Evolutionary conservation across 306 rosid genomes (phyloP), one percentile per base, ranked within the genome.

Genomic region (Cyamopsis tetragonoloba): DNA sequence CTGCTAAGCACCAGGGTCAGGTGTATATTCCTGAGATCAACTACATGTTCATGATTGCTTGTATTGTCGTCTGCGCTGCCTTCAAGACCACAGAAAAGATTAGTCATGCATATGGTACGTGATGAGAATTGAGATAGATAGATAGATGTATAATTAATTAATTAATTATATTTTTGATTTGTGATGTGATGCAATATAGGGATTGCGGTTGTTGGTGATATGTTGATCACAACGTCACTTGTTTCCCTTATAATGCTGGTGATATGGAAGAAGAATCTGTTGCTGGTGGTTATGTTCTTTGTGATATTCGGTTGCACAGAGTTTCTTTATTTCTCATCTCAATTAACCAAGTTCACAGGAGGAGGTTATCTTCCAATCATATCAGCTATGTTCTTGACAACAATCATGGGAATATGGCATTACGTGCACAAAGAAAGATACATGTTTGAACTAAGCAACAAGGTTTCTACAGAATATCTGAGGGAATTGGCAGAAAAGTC

Each of bases 51-150:
- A 80, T 90, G 96, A 0, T 87, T 35, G 88, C 87, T 0, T 88
- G 97, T 35, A 83, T 91, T 13, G 3, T 76, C 2, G 83, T 91
- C 26, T 85, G 85, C 8, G 78, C 68, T 4, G 84, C 88, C 68
- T 91, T 91, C 83, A 66, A 54, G 70, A 91, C 91, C 60, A 85
- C 97, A 7, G 87, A 72, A 0, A 88, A 86, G 11, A 86, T 91
- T 15, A 90, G 97, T 17, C 81, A 86, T 24, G 97, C 97, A 6
- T 91, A 91, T 7, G 98, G 95, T 76, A 84, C n/a, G n/a, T n/a
- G n/a, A n/a, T n/a, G n/a, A n/a, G n/a, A n/a, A n/a, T n/a, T n/a
- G n/a, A n/a, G n/a, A n/a, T n/a, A n/a, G n/a, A n/a, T n/a, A n/a
- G n/a, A n/a, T n/a, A n/a, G n/a, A n/a, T n/a, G n/a, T n/a, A n/a